Conservation (phyloP, 805 yeast species). For the Candida awuae region DNA sequence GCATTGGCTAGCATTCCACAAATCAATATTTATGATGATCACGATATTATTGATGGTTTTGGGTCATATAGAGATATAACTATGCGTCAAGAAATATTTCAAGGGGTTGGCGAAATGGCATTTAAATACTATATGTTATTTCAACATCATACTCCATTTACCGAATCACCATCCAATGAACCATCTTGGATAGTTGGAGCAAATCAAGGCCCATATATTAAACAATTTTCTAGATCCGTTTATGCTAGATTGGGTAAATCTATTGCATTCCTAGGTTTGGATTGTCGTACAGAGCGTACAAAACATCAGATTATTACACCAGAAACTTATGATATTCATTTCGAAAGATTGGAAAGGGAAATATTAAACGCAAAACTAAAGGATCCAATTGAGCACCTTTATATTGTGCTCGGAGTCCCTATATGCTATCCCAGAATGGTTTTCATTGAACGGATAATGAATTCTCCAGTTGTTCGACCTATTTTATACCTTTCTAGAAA, state of each 20-base stretch:
- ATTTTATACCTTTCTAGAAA: conserved; percentile 50
- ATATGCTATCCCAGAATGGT: conserved; percentile 91
- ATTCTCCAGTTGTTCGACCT: conserved; percentile 56
- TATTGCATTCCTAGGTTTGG: conserved; percentile 70
- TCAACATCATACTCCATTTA: conserved; percentile 70
- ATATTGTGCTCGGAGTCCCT: conserved; percentile 88
- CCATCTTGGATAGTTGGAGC: conserved; percentile 60
- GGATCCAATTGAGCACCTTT: conserved; percentile 56
- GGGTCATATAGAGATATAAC: conserved; percentile 79
- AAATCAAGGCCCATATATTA: conserved; percentile 58
- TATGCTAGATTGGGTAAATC: conserved; percentile 69
- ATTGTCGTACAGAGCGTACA: conserved; percentile 88
- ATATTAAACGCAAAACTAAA: conserved; percentile 32
- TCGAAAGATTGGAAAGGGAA: conserved; percentile 53
- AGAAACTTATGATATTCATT: conserved; percentile 52
- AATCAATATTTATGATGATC: conserved; percentile 86
- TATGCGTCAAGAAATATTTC: conserved; percentile 63
- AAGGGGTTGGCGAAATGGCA: conserved; percentile 68
- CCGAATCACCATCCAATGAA: conserved; percentile 32
- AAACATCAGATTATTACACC: conserved; percentile 46
- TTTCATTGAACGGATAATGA: conserved; percentile 74
- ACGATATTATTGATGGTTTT: conserved; percentile 93
- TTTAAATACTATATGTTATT: conserved; percentile 82
- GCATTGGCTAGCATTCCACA: conserved; percentile 81
- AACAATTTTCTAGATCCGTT: conserved; percentile 56